Conservation (phyloP, 441 rosid species). For the Pelargonium citronellum region DNA sequence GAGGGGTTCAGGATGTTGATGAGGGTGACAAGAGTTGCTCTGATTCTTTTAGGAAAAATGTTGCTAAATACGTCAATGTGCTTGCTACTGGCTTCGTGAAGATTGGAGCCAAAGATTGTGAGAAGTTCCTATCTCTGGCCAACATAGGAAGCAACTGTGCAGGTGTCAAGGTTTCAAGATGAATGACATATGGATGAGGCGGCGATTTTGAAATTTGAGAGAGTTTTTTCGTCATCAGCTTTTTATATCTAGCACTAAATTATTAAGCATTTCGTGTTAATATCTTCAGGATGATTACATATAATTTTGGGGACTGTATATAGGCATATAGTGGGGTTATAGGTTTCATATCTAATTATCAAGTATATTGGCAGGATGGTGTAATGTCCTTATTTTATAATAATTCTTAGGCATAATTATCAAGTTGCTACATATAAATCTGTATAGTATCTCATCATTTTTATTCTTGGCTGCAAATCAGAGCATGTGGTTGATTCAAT, state of each 20-base stretch:
- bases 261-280: neutral
- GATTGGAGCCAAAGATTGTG: conserved; percentile 49
- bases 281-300: neutral
- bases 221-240: too few species aligned
- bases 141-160: neutral
- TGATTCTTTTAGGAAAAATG: conserved; percentile 35
- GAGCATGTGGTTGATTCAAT: too few species aligned
- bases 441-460: too few species aligned
- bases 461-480: too few species aligned
- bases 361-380: too few species aligned
- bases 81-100: conserved; percentile 46
- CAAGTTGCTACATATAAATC: too few species aligned
- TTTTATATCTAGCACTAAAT: too few species aligned
- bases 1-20: conserved; percentile 48
- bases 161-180: too few species aligned
- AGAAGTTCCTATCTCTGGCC: conserved; percentile 28
- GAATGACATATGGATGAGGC: neutral
- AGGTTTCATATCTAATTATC: neutral
- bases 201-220: neutral
- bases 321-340: conserved; percentile 1
- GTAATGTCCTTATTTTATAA: too few species aligned
- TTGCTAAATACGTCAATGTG: conserved; percentile 36
- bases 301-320: conserved; percentile 7
- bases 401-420: too few species aligned
- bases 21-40: conserved; percentile 45